Base-by-base conservation (phyloP, 2,329 filamentous ascomycete genomes). In the Falciphora oryzae region DNA sequence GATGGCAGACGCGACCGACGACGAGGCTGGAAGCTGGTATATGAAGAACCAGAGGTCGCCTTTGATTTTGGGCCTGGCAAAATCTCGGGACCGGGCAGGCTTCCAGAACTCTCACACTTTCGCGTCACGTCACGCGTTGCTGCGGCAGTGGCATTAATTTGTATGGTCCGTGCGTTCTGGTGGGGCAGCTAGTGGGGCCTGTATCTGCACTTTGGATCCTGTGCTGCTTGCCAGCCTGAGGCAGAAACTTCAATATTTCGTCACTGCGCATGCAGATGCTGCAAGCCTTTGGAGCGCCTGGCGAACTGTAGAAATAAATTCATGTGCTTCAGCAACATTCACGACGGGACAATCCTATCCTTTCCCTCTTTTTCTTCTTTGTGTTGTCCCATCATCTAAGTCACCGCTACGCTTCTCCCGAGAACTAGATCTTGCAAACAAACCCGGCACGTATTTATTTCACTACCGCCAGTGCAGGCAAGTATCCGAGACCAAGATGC, bases 41-140 rank as follows among this genome's bases (percentile, higher is more conserved):
- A 28, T 38, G 16, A 32, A 29, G 27, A 29, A 22, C 57, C 31
- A 27, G 31, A 56, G 18, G 44, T n/a, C 22, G 44, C 6, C 44
- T n/a, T 22, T 53, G 44, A n/a, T n/a, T 53, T 53, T 25, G 57
- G 28, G 59, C 61, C 61, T 53, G 53, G 57, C 64, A 61, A 65
- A 64, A 53, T 63, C 66, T 67, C 29, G 62, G 62, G 66, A 5
- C 32, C 6, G n/a, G n/a, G n/a, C n/a, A n/a, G 22, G 16, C 18
- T 35, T 8, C 44, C 3, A 53, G 18, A 53, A n/a, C 44, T 8
- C 32, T 32, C 5, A 2, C 28, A n/a, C 35, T 25, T 57, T 68
- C 68, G 68, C 68, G 68, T 69, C 68, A 69, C 68, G 66, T 68
- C 66, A 65, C 68, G 68, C 66, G 66, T 68, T 61, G 60, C 60